Evolutionary conservation across 2,329 filamentous ascomycete genomes (phyloP).

Genomic region (Cladophialophora immunda): DNA sequence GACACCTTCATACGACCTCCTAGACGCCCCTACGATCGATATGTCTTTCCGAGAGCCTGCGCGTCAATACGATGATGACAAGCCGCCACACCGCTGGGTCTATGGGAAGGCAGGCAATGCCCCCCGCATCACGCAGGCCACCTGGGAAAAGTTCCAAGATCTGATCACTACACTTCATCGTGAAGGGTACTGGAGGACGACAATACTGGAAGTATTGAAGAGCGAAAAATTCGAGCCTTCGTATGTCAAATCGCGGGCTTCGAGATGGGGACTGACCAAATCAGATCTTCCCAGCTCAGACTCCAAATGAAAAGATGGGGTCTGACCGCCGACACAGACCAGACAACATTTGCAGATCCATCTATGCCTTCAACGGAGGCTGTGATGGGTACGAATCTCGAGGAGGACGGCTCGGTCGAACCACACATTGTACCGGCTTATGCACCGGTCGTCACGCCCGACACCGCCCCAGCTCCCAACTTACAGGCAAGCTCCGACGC

Average conservation of each 20-base stretch:
- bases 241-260: background rate
- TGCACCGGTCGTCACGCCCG: conserved; percentile 1
- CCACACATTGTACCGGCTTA: background rate
- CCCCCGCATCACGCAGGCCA: conserved; percentile 3
- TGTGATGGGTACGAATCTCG: background rate
- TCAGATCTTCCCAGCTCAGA: conserved; percentile 3
- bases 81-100: too few relatives aligned
- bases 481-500: background rate
- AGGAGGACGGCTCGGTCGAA: background rate
- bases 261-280: background rate
- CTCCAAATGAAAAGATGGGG: conserved; percentile 8
- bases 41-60: conserved; percentile 2
- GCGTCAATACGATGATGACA: background rate
- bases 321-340: conserved; percentile 1
- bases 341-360: background rate
- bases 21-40: background rate
- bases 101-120: too few relatives aligned
- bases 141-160: conserved; percentile 1
- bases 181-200: background rate
- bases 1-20: background rate
- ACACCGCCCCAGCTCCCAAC: background rate
- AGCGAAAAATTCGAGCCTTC: conserved; percentile 6
- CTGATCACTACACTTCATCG: background rate
- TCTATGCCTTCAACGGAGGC: background rate
- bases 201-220: conserved; percentile 8